These are phyloP conservation scores for Anthoceros angustus DNA, from an alignment of 225 moss, liverwort and hornwort genomes.

Conservation along the genomic window DNA sequence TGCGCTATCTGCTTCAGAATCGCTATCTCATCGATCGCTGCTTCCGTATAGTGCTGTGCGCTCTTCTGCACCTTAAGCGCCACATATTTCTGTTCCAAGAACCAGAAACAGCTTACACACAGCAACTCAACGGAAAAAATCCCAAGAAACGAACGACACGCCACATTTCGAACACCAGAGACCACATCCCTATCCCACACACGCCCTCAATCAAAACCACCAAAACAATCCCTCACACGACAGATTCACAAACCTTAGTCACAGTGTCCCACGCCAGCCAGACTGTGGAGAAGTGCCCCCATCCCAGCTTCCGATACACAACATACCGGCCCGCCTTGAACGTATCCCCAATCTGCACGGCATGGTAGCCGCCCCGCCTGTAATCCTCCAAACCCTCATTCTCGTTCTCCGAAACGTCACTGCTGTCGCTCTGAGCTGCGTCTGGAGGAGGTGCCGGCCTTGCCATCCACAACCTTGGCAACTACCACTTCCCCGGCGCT, in stretches of 20 bases:
- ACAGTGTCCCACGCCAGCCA: conserved; percentile 45
- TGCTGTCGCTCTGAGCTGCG: conserved; percentile 26
- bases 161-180: too few species aligned
- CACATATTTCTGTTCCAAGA: conserved; percentile 43
- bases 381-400: conserved; percentile 44
- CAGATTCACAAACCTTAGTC: neutral
- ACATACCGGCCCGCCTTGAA: conserved; percentile 36
- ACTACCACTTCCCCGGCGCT: neutral
- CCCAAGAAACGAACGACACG: neutral
- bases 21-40: conserved; percentile 80
- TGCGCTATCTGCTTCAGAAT: conserved; percentile 74
- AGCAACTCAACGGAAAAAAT: neutral
- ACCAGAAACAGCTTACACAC: neutral
- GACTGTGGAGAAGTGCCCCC: conserved; percentile 55
- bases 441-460: neutral
- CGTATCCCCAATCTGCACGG: conserved; percentile 40
- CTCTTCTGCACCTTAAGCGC: conserved; percentile 90
- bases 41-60: conserved; percentile 86
- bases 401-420: conserved; percentile 50
- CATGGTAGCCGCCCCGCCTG: conserved; percentile 40
- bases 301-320: conserved; percentile 50
- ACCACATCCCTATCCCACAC: too few species aligned
- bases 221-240: neutral
- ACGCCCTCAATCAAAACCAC: too few species aligned
- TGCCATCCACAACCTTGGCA: neutral